These are phyloP conservation scores for Conoideocrella luteorostrata DNA, from an alignment of 2,329 filamentous ascomycete genomes.

Conservation along the genomic window DNA sequence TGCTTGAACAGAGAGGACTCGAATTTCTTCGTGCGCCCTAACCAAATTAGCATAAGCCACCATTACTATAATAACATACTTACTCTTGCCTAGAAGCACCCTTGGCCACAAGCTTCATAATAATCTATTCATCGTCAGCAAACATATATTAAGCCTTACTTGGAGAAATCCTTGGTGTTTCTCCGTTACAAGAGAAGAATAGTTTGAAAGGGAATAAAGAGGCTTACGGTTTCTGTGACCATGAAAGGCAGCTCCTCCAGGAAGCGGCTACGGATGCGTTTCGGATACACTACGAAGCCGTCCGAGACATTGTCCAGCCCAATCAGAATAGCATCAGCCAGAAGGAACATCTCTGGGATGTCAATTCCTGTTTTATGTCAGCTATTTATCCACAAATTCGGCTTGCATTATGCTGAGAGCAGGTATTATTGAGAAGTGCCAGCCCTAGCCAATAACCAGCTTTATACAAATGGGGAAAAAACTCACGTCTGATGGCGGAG, in stretches of 20 bases:
- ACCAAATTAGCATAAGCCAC: background rate
- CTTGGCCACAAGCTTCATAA: constrained; percentile 69
- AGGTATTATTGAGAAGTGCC: background rate
- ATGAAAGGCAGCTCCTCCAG: constrained; percentile 82
- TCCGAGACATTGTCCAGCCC: constrained; percentile 61
- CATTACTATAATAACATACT: background rate
- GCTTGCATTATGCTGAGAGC: background rate
- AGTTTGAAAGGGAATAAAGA: background rate
- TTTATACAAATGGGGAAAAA: background rate
- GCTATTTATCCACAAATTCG: constrained; percentile 31
- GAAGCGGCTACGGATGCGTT: constrained; percentile 60
- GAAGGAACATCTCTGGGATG: constrained; percentile 61
- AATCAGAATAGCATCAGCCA: constrained; percentile 62
- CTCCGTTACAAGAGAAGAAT: background rate
- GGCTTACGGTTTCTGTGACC: constrained; percentile 43
- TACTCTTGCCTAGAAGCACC: constrained; percentile 66
- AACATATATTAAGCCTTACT: background rate
- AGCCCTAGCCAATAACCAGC: background rate
- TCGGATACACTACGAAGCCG: constrained; percentile 73
- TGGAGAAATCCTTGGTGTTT: background rate
- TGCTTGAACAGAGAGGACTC: constrained; percentile 73
- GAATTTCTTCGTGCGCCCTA: constrained; percentile 73
- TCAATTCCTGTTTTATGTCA: constrained; percentile 33
- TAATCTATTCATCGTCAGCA: constrained; percentile 39
- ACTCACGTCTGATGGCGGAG: constrained; percentile 54